Conservation (phyloP, 225 moss, liverwort and hornwort species). For the Rhytidiadelphus loreus region DNA sequence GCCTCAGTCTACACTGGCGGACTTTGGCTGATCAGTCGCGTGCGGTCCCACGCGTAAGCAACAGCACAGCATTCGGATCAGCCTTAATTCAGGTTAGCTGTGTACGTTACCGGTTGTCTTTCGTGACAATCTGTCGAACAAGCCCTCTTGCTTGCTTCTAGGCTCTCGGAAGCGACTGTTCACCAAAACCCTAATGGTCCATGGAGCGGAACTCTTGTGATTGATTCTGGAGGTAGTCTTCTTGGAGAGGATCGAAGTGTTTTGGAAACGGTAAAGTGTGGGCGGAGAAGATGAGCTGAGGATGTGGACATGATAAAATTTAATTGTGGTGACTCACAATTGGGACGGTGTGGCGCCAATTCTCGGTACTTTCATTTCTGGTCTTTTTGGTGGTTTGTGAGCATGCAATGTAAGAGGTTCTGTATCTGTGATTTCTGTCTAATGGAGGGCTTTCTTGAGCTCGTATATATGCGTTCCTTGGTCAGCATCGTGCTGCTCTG, state of each 20-base stretch:
- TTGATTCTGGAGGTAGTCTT: not conserved
- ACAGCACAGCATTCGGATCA: not conserved
- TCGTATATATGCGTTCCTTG: not conserved
- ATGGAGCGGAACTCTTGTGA: not conserved
- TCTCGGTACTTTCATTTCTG: not conserved
- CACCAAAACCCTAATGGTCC: slow-evolving; percentile 12
- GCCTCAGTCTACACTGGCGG: not conserved
- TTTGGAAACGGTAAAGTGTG: not conserved
- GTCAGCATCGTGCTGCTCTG: not conserved
- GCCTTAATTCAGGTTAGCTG: not conserved
- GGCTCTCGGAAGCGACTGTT: not conserved
- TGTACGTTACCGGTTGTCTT: not conserved
- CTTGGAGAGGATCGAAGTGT: not conserved
- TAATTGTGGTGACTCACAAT: not conserved
- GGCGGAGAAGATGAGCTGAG: not conserved
- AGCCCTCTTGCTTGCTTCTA: not conserved
- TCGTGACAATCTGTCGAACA: not conserved
- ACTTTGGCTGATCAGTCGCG: not conserved
- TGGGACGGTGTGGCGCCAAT: not conserved
- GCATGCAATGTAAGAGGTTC: not conserved
- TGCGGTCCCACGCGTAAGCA: not conserved
- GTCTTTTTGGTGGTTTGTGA: not conserved
- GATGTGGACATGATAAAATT: not conserved
- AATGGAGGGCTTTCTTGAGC: not conserved
- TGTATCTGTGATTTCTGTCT: not conserved